A percentile compares a stretch with the other conserved stretches of the same genome.
These are phyloP conservation scores for Clitopilus passeckerianus DNA, from an alignment of 768 basidiomycete species.

Conservation along the genomic window DNA sequence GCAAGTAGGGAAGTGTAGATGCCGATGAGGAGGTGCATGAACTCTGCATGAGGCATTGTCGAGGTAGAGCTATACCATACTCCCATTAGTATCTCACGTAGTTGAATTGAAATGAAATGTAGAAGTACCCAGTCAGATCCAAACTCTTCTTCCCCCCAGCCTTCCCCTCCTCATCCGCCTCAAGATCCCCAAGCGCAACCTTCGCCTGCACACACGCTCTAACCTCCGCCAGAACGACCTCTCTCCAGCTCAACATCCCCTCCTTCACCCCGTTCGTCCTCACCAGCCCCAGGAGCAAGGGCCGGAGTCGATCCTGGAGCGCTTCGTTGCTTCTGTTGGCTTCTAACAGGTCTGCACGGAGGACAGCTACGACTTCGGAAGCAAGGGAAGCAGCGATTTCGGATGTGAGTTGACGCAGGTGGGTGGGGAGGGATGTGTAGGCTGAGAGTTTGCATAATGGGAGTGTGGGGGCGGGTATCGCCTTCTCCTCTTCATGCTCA, in stretches of 20 bases:
- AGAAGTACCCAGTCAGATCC: background rate
- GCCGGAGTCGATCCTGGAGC: slow-evolving; percentile 61
- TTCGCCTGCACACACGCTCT: slow-evolving; percentile 44
- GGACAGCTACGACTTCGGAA: slow-evolving; percentile 67
- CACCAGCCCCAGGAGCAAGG: slow-evolving; percentile 72
- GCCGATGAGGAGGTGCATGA: slow-evolving; percentile 52
- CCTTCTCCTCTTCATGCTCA: slow-evolving; percentile 10
- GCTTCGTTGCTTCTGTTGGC: slow-evolving; percentile 12
- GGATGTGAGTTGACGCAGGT: slow-evolving; percentile 64
- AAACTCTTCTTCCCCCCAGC: background rate
- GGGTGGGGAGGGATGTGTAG: slow-evolving; percentile 70
- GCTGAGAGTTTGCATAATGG: slow-evolving; percentile 67
- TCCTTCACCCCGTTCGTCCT: slow-evolving; percentile 70
- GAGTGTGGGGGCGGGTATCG: slow-evolving; percentile 20
- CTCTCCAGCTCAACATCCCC: slow-evolving; percentile 64
- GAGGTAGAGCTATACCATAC: too few species aligned
- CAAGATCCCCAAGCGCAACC: background rate
- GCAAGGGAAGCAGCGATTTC: slow-evolving; percentile 78
- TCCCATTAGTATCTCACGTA: too few species aligned
- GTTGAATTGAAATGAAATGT: background rate
- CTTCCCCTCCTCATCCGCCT: slow-evolving; percentile 11
- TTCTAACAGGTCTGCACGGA: slow-evolving; percentile 61
- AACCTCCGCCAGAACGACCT: slow-evolving; percentile 60
- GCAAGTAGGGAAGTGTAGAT: slow-evolving; percentile 62
- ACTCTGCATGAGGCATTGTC: slow-evolving; percentile 64